These are phyloP conservation scores for Aspergillus sclerotioniger DNA, from an alignment of 495 filamentous ascomycete genomes.

Conservation along the genomic window DNA sequence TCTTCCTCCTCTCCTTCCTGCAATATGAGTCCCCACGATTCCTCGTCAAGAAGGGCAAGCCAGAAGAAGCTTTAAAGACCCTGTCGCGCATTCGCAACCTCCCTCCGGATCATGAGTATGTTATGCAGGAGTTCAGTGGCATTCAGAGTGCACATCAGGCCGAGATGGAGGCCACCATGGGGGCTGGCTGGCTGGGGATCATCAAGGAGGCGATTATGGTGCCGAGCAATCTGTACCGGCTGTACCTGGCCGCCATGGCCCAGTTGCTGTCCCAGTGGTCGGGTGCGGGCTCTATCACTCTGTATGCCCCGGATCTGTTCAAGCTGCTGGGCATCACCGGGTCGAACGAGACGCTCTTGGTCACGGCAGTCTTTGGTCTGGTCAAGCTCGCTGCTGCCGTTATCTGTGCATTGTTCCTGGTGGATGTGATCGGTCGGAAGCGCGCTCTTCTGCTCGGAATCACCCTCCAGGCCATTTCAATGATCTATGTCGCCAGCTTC, in stretches of 20 bases:
- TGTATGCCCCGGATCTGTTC: conserved; percentile 68
- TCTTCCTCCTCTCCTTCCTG: conserved; percentile 62
- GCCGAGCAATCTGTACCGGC: conserved; percentile 60
- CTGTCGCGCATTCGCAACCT: conserved; percentile 41
- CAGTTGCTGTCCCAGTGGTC: conserved; percentile 68
- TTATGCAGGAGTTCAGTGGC: conserved; percentile 59
- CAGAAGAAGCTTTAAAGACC: conserved; percentile 51
- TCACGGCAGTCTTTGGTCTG: conserved; percentile 69
- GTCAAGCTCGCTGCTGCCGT: conserved; percentile 64
- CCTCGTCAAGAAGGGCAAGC: conserved; percentile 54
- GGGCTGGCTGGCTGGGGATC: conserved; percentile 51
- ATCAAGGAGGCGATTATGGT: conserved; percentile 60
- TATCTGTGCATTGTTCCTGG: conserved; percentile 66
- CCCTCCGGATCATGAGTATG: conserved; percentile 41
- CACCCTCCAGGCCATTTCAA: conserved; percentile 57
- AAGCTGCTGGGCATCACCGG: conserved; percentile 60
- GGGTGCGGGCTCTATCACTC: conserved; percentile 65
- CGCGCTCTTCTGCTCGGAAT: conserved; percentile 65
- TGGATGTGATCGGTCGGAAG: conserved; percentile 72
- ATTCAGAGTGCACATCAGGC: conserved; percentile 65
- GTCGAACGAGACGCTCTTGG: conserved; percentile 59
- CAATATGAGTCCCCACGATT: conserved; percentile 66
- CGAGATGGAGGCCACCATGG: conserved; percentile 63
- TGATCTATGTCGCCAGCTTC: conserved; percentile 69
- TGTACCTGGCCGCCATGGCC: conserved; percentile 56